Conservation (phyloP, 2,329 filamentous ascomycete species). For the Hyphodiscus sp. region DNA sequence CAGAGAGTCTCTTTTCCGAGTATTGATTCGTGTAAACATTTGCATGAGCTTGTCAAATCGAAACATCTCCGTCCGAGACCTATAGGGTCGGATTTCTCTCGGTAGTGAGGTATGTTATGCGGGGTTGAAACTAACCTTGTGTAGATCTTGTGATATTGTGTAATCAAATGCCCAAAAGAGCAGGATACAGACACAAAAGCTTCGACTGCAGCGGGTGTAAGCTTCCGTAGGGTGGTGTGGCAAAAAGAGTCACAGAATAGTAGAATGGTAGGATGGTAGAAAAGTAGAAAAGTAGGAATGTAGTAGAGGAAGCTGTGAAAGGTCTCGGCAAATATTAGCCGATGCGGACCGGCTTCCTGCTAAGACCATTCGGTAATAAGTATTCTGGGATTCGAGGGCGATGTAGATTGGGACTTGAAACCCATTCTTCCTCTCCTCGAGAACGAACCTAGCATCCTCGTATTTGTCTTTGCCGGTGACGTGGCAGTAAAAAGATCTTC, state of each 20-base stretch:
- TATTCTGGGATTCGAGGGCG: neutral
- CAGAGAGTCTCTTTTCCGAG: too few relatives aligned
- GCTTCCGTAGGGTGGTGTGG: neutral
- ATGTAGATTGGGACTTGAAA: neutral
- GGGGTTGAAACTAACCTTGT: neutral
- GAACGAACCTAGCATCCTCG: neutral
- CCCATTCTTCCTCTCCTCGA: neutral
- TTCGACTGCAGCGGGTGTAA: neutral
- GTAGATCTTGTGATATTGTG: neutral
- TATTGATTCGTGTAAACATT: too few relatives aligned
- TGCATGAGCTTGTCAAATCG: too few relatives aligned
- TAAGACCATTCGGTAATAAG: neutral
- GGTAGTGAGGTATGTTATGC: neutral
- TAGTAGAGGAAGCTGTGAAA: neutral
- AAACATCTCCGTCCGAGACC: too few relatives aligned
- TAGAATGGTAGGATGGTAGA: neutral
- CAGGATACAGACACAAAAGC: neutral
- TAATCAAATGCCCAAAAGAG: neutral
- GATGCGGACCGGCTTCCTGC: neutral
- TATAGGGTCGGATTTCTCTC: neutral
- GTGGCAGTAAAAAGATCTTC: too few relatives aligned
- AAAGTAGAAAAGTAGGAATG: neutral
- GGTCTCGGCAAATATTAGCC: neutral
- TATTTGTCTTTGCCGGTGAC: too few relatives aligned
- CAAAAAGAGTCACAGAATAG: neutral